Evolutionary conservation across 2,329 filamentous ascomycete genomes (phyloP).

Genomic region (Trichoderma sp.): DNA sequence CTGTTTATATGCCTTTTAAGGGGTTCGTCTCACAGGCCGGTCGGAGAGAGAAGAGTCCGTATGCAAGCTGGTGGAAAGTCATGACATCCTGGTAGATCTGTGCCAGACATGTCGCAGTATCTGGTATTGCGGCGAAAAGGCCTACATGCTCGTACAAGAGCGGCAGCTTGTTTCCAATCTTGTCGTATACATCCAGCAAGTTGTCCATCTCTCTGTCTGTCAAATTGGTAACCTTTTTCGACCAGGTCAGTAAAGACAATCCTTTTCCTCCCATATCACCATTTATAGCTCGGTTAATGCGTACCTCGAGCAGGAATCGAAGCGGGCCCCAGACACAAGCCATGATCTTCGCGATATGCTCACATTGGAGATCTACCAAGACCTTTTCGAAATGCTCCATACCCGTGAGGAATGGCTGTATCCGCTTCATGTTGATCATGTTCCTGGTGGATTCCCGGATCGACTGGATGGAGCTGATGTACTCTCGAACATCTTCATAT

Average conservation of each 20-base stretch:
- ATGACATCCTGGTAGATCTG: conserved; percentile 3
- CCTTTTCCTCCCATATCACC: too few relatives aligned
- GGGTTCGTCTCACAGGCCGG: background rate
- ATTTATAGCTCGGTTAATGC: background rate
- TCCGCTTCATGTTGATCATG: conserved; percentile 15
- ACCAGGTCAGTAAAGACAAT: background rate
- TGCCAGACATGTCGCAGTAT: background rate
- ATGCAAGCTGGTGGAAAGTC: background rate
- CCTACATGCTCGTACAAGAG: background rate
- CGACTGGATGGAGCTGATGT: conserved; percentile 1
- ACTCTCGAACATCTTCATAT: background rate
- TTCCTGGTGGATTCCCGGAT: background rate
- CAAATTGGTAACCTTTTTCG: background rate
- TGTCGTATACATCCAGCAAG: conserved; percentile 6
- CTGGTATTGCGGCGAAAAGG: background rate
- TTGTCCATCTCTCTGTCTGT: conserved; percentile 5
- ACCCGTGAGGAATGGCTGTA: background rate
- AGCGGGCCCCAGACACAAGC: background rate
- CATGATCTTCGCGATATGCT: background rate
- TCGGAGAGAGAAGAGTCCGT: conserved; percentile 6
- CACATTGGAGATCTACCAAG: background rate
- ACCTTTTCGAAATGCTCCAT: conserved; percentile 10
- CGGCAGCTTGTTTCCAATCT: background rate
- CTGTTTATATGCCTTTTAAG: rapidly evolving
- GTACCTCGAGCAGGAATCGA: background rate